Percentiles rank a stretch among this genome's conserved stretches.
Conservation (phyloP, 148 eudicot genomes). For the Simmondsia chinensis region DNA sequence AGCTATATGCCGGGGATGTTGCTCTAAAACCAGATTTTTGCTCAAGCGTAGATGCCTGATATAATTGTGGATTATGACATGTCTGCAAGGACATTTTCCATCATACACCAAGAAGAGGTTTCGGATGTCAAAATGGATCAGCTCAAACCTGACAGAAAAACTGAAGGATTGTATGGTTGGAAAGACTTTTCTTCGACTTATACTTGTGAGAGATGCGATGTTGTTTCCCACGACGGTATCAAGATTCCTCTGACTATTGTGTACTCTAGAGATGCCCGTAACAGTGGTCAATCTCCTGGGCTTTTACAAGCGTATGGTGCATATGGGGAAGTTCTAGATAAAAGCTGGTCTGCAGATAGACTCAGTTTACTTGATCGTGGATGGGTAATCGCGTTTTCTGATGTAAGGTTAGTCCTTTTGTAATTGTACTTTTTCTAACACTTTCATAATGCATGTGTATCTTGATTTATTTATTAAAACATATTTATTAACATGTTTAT, state of each 20-base stretch:
- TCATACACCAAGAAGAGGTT: constrained; percentile 85
- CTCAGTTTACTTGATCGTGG: constrained; percentile 95
- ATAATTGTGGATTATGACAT: constrained; percentile 75
- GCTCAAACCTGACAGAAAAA: constrained; percentile 7
- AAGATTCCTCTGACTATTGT: constrained; percentile 69
- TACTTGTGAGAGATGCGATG: constrained; percentile 56
- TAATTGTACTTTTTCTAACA: no score
- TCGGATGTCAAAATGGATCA: constrained; percentile 13
- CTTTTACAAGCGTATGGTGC: constrained; percentile 89
- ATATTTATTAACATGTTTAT: no score
- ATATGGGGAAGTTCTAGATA: constrained; percentile 82
- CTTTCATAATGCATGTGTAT: not conserved
- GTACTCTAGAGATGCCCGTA: constrained; percentile 32
- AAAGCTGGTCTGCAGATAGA: constrained; percentile 81
- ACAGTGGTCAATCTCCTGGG: constrained; percentile 61
- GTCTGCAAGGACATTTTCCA: constrained; percentile 36
- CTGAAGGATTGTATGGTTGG: constrained; percentile 28
- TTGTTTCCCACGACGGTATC: constrained; percentile 65
- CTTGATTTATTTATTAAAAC: no score
- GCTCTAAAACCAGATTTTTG: no score
- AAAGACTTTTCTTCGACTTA: constrained; percentile 43
- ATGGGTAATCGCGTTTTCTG: constrained; percentile 94
- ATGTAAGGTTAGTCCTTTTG: constrained; percentile 66
- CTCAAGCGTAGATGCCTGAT: constrained; percentile 99
- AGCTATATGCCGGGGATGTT: constrained; percentile 2